A percentile compares a stretch with the other conserved stretches of the same genome.
Conservation (phyloP, 2,329 filamentous ascomycete species). For the Pestalotiopsis sp. region DNA sequence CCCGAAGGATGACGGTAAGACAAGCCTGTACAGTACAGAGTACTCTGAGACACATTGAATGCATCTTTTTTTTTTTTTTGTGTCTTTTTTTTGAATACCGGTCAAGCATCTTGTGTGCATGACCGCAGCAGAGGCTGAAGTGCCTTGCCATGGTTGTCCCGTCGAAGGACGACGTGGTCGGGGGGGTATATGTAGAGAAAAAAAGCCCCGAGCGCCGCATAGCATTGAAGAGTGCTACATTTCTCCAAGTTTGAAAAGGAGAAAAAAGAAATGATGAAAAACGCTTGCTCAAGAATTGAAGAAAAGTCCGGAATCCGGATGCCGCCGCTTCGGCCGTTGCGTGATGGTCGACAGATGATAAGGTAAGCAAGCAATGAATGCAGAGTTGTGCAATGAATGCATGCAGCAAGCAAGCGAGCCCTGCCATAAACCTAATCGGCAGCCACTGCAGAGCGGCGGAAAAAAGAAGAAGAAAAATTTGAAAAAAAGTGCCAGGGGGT, state of each 20-base stretch:
- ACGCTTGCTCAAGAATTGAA: background rate
- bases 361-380: background rate
- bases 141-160: background rate
- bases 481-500: background rate
- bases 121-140: background rate
- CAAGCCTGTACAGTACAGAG: background rate
- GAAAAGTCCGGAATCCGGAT: background rate
- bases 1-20: background rate
- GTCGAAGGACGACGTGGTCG: background rate
- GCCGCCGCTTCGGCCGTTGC: background rate
- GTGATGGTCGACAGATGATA: background rate
- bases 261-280: background rate
- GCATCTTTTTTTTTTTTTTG: background rate
- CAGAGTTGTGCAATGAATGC: slow-evolving; percentile 2
- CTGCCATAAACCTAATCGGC: background rate
- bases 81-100: no score
- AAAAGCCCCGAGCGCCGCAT: background rate
- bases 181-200: background rate
- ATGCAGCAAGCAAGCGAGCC: background rate
- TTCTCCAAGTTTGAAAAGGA: background rate
- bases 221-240: background rate
- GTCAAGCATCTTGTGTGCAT: background rate
- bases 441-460: background rate
- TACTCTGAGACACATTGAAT: background rate
- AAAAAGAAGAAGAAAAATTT: no score